Evolutionary conservation across 441 rosid species (phyloP).

Genomic region (Jatropha podagrica): DNA sequence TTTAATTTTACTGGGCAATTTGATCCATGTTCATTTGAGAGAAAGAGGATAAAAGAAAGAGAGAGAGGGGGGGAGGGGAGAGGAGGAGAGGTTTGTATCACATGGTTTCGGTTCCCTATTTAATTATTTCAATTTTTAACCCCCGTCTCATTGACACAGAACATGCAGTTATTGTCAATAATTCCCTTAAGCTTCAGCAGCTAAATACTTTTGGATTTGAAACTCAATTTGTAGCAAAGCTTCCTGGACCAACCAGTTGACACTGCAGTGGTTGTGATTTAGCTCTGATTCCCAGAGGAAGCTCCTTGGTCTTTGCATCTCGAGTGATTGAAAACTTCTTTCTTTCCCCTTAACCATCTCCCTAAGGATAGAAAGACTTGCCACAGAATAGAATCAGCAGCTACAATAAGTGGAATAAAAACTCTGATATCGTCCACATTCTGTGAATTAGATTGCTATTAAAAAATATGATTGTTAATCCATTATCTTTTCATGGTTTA

Average conservation of each 20-base stretch:
- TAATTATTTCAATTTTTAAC: too few species aligned
- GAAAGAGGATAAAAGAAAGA: background rate
- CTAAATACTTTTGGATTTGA: background rate
- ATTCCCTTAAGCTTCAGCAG: background rate
- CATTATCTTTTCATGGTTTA: background rate
- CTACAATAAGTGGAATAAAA: background rate
- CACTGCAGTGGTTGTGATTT: background rate
- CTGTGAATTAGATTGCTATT: background rate
- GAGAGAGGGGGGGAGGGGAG: too few species aligned
- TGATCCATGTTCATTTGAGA: background rate
- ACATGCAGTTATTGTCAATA: background rate
- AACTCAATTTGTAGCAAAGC: background rate
- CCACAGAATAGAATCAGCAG: background rate
- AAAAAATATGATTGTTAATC: background rate
- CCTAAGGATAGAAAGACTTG: background rate
- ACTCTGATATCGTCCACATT: background rate
- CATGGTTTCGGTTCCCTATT: too few species aligned
- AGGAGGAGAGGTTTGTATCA: too few species aligned
- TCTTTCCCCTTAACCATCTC: background rate
- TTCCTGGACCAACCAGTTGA: background rate
- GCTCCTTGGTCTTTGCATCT: background rate
- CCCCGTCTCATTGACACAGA: background rate
- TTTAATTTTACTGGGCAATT: background rate
- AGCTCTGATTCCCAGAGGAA: background rate
- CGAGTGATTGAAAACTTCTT: too few species aligned